Evolutionary conservation across 2,329 filamentous ascomycete genomes (phyloP), one percentile per base, ranked within the genome.

Genomic region (Aspergillus tamarii): DNA sequence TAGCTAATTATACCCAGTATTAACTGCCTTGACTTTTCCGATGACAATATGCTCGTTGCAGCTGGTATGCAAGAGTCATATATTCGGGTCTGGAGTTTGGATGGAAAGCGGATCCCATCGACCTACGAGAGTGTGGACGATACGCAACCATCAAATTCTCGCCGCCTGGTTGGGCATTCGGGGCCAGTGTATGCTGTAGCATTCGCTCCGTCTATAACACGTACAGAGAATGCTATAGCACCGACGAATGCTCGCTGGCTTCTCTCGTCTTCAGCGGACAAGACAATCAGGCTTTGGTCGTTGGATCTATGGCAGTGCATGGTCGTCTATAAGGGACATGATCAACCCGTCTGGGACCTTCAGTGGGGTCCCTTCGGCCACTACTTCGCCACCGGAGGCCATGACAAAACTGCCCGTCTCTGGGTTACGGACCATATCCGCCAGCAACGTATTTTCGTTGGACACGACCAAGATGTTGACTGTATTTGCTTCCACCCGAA

Each of bases 351-450:
- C 6, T 95, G 93, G 86, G 91, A 94, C 69, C 85, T 97, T 7
- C 86, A 89, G 14, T 99, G 94, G 91, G 91, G 93, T 4, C 95
- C 95, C 0, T 94, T 93, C 62, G 95, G 95, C 0, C 94, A 98
- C 78, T 99, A 99, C 81, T 99, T 99, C 74, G 85, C 92, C 43
- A 94, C 91, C 8, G 91, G 88, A 41, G 93, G 92, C 10, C 92
- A 93, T 77, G 95, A 99, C 78, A 93, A 93, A 77, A 96, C 92
- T 1, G 92, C 93, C 10, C 89, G 95, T 19, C 83, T 98, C 14
- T 99, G 94, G 92, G 90, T 90, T 66, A 96, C 96, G 66, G 94
- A 97, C 73, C 92, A 96, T 68, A 94, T 96, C 50, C 93, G 93
- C 28, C 91, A 93, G 12, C 88, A 95, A 66, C 90, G 95, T 50